Base-by-base conservation (phyloP, 2,329 filamentous ascomycete species). In the Tolypocladium cylindrosporum region DNA sequence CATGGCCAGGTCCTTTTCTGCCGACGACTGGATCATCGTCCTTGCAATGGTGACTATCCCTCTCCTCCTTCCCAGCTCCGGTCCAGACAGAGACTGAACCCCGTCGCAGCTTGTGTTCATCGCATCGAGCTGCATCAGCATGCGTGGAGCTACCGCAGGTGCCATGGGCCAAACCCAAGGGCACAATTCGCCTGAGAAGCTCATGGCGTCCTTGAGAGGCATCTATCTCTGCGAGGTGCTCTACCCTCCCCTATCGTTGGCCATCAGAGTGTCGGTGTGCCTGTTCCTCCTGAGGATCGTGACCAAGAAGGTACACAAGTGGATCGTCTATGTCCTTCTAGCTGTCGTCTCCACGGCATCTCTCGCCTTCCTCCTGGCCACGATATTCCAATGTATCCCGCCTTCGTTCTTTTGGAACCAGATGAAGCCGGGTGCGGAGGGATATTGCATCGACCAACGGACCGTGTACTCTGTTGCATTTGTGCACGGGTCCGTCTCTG, bases 211-310 rank as follows among this genome's bases (percentile, higher is more conserved):
- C 9, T 21, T 59, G 21, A 53, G 57, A 55, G 55, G 52, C 48
- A 42, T 55, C 27, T 59, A 55, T 45, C 19, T 57, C 37, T 59
- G 58, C 55, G 51, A 57, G 21, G 43, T 51, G 16, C 51, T 59
- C 39, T 59, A 57, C 24, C 16, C 55, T 16, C 58, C 52, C n/a
- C 36, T 51, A 10, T 42, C 58, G 43, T 45, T 59, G 19, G 52
- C 55, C 34, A 53, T 59, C 58, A 39, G 55, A n/a, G 16, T 55
- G 19, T 59, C 58, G 24, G 55, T 59, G 4, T 59, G 58, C 55
- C 52, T 59, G 2, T 57, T 59, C 13, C 51, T 59, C 9, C 58
- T 59, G 36, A 36, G 52, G 37, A 59, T 59, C 43, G 58, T 59
- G 36, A 51, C 48, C 34, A 39, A 41, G 8, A 36, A 21, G 27